These are phyloP conservation scores for Allomyces arbusculus DNA, from an alignment of 192 early-diverging fungal species.

Conservation along the genomic window DNA sequence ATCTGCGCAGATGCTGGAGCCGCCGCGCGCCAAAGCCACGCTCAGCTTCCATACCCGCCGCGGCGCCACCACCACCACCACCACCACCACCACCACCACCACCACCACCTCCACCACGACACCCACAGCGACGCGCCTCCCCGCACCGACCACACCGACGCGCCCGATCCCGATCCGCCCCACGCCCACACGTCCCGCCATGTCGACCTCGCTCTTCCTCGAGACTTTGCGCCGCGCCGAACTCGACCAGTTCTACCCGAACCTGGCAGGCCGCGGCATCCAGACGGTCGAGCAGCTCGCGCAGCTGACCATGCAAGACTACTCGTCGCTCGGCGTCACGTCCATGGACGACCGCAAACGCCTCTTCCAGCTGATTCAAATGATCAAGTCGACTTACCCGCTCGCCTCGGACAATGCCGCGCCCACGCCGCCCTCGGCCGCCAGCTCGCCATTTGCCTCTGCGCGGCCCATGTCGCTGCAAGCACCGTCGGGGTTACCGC, in stretches of 20 bases:
- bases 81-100: no score
- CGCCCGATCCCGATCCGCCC: no score
- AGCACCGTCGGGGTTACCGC: no score
- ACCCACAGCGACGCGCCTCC: no score
- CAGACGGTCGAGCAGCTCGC: constrained; percentile 3
- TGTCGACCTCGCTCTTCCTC: constrained; percentile 27
- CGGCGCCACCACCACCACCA: no score
- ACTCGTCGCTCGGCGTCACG: constrained; percentile 29
- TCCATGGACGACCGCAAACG: constrained; percentile 34
- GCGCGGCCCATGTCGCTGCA: no score
- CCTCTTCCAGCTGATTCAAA: constrained; percentile 19
- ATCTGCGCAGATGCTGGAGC: no score
- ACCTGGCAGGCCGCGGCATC: neutral
- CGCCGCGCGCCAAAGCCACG: no score
- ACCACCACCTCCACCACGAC: no score
- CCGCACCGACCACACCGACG: no score
- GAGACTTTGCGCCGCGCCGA: constrained; percentile 44
- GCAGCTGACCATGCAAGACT: constrained; percentile 65
- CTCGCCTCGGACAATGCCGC: neutral
- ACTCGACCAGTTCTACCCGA: constrained; percentile 37
- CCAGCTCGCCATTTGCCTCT: neutral
- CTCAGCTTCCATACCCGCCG: no score
- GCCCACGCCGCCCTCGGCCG: neutral
- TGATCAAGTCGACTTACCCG: neutral
- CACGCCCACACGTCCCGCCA: neutral